Conservation (phyloP, 2,329 filamentous ascomycete genomes). For the Monilinia laxa region DNA sequence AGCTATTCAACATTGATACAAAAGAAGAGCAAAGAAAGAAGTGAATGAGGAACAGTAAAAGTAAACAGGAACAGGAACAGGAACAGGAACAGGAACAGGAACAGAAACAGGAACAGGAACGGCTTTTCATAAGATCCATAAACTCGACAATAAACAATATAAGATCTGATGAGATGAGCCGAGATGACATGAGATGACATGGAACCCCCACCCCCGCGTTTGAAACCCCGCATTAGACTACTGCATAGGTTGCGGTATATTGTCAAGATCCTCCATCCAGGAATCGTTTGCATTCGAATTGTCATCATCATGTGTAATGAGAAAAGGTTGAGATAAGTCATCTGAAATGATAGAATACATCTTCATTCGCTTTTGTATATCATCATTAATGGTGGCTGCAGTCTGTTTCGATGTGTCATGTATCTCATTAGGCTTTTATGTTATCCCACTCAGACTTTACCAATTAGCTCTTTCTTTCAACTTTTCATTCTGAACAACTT, state of each 20-base stretch:
- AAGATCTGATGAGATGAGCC: neutral
- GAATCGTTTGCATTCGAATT: neutral
- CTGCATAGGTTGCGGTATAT: neutral
- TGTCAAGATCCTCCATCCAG: neutral
- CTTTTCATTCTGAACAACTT: constrained; percentile 75
- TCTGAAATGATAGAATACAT: neutral
- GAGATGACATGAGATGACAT: constrained; percentile 1
- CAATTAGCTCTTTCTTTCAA: constrained; percentile 46
- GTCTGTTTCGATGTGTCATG: neutral
- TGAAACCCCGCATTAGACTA: constrained; percentile 19
- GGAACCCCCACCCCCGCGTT: constrained; percentile 13
- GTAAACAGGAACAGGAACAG: neutral
- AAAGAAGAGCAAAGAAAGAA: neutral
- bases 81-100: neutral
- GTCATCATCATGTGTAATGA: neutral
- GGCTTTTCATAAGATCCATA: neutral
- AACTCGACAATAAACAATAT: neutral
- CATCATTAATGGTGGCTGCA: too few species aligned
- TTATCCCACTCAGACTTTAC: constrained; percentile 23
- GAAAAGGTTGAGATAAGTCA: neutral
- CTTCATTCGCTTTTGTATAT: neutral
- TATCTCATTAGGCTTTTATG: neutral
- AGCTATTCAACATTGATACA: neutral
- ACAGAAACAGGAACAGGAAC: neutral
- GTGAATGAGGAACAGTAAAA: neutral